phyloP scores from a whole-genome alignment of 202 grass and related monocot genomes.

The Bolboschoenoplectus hybrid region DNA sequence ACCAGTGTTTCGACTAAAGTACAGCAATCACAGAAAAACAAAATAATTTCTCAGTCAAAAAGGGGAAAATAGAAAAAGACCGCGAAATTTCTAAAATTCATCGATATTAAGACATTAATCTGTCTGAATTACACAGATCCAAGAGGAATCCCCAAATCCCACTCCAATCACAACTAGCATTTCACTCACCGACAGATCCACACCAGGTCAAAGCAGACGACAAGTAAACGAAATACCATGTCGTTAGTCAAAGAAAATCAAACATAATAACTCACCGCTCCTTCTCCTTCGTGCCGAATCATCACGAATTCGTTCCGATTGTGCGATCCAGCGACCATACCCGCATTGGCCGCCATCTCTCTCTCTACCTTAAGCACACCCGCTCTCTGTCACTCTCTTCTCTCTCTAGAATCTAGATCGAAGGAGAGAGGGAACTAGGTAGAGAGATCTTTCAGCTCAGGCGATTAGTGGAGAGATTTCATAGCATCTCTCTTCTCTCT shows the following conservation, averaged over 20 bases:
- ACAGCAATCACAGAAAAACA: neutral
- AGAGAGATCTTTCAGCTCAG: conserved; percentile 42
- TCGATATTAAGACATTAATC: neutral
- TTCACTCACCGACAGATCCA: conserved; percentile 40
- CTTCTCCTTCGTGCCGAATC: conserved; percentile 86
- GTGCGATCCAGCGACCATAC: conserved; percentile 93
- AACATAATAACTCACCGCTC: conserved; percentile 48
- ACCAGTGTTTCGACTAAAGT: neutral
- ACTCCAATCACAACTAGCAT: conserved; percentile 9
- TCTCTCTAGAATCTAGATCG: conserved; percentile 28
- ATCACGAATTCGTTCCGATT: conserved; percentile 96
- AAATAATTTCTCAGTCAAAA: neutral
- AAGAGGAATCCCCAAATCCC: neutral
- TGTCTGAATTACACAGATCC: conserved; percentile 37
- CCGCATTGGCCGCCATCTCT: conserved; percentile 78
- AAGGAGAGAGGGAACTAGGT: neutral
- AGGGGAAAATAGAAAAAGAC: neutral
- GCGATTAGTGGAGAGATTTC: conserved; percentile 27
- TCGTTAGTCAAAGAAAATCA: neutral
- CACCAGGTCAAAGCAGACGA: conserved; percentile 1
- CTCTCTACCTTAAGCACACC: neutral
- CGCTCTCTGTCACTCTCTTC: neutral
- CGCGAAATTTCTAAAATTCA: conserved; percentile 21
- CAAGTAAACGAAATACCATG: neutral
- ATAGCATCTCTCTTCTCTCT: conserved; percentile 48